phyloP scores from a whole-genome alignment of 768 basidiomycete species.

The Tubosaeta sp. region DNA sequence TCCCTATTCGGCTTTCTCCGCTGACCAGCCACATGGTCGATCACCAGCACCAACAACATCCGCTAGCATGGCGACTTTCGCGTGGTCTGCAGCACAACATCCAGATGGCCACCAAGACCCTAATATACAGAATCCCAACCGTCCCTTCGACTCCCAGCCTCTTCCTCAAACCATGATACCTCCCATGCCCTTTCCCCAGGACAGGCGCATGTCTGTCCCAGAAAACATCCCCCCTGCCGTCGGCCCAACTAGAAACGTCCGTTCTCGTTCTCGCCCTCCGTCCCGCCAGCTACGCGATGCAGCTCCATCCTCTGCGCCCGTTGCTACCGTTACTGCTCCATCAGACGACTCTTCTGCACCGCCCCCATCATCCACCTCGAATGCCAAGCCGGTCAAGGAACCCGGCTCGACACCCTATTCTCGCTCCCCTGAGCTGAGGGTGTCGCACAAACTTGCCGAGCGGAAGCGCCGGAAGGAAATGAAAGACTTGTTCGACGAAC shows the following conservation, averaged over 20 bases:
- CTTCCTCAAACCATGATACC: slow-evolving; percentile 49
- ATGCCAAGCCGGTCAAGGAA: slow-evolving; percentile 42
- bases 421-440: slow-evolving; percentile 88
- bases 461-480: slow-evolving; percentile 97
- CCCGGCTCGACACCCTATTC: slow-evolving; percentile 78
- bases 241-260: slow-evolving; percentile 49
- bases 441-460: slow-evolving; percentile 97
- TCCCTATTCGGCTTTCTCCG: slow-evolving; percentile 53
- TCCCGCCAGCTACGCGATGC: slow-evolving; percentile 52
- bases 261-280: slow-evolving; percentile 67
- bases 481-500: slow-evolving; percentile 97
- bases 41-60: slow-evolving; percentile 54
- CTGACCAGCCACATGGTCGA: slow-evolving; percentile 62
- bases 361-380: slow-evolving; percentile 33
- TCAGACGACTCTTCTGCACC: slow-evolving; percentile 41
- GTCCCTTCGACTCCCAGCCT: slow-evolving; percentile 49
- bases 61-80: slow-evolving; percentile 62
- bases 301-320: slow-evolving; percentile 37
- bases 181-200: slow-evolving; percentile 52
- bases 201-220: slow-evolving; percentile 77
- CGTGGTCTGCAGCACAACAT: slow-evolving; percentile 59
- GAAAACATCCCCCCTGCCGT: slow-evolving; percentile 46
- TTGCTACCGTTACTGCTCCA: slow-evolving; percentile 32
- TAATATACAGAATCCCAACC: slow-evolving; percentile 37
- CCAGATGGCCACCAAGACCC: slow-evolving; percentile 44